Base-by-base conservation (phyloP, 1,284 basidiomycete species). In the Cryptococcus sp. region DNA sequence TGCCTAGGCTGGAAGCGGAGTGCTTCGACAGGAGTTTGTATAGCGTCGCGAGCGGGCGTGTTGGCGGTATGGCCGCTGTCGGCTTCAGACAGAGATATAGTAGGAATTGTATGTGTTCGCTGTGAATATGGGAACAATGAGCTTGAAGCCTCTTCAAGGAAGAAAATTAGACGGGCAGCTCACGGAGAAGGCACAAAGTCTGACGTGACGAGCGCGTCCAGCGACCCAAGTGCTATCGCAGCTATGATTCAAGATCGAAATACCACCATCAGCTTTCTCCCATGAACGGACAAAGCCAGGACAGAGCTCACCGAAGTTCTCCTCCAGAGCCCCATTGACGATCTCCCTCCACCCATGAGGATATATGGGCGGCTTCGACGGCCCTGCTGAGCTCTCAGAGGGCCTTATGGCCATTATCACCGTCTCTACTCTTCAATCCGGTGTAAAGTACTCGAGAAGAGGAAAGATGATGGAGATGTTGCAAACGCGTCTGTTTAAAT, bases 21-120 rank as follows among this genome's bases (percentile, higher is more conserved):
- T 66, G 62, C 0, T 60, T 15, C 16, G 60, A 54, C 11, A 68
- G 56, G 3, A 69, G 40, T 3, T 60, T 56, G 46, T 62, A 54
- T 11, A 74, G 64, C 8, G 67, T 39, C 0, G 50, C 5, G 42
- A 71, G 53, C 3, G 71, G 60, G 7, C 53, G 11, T n/a, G 59
- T 48, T 17, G 53, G 42, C n/a, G 50, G 23, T 16, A 39, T 4
- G 17, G 3, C n/a, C n/a, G 35, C n/a, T 7, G 47, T 44, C 3
- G 58, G 63, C 38, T 55, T 39, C 3, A 60, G 19, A 1, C 53
- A 57, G 25, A 73, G 64, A 52, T 69, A 67, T 1, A 74, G 55
- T 23, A 76, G 62, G 23, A 72, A 49, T 45, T 73, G 71, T 27
- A 73, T 45, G 31, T 72, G 68, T 35, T 68, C 63, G 0, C 71